These are phyloP conservation scores for Platanthera guangdongensis DNA, from an alignment of 106 monocot species.

Conservation along the genomic window DNA sequence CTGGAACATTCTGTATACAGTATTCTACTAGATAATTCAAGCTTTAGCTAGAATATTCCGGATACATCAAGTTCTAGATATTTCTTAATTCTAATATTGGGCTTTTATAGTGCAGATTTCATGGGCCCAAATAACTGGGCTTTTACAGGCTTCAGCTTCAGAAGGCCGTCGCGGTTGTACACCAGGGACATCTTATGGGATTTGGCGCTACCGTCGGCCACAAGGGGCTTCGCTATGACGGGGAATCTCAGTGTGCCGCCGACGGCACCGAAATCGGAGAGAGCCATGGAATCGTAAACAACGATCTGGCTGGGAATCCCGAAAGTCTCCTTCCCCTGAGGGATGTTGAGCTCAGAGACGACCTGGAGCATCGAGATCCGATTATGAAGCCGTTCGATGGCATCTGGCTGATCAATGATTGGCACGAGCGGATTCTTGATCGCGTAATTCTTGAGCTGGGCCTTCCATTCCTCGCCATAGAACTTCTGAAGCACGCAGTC, in stretches of 20 bases:
- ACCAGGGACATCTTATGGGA: constrained; percentile 61
- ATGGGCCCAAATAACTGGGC: too few relatives aligned
- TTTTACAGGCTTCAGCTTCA: constrained; percentile 37
- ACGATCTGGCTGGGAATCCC: constrained; percentile 47
- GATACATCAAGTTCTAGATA: too few relatives aligned
- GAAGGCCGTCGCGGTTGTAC: constrained; percentile 27
- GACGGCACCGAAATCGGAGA: constrained; percentile 21
- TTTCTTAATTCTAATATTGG: too few relatives aligned
- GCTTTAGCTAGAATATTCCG: too few relatives aligned
- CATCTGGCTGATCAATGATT: constrained; percentile 31
- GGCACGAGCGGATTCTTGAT: constrained; percentile 24
- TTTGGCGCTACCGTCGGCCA: constrained; percentile 45
- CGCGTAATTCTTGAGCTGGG: constrained; percentile 28
- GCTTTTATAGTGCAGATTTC: too few relatives aligned
- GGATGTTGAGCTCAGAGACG: constrained; percentile 34
- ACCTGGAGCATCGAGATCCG: constrained; percentile 53
- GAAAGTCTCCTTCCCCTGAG: constrained; percentile 26
- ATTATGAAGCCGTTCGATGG: constrained; percentile 46
- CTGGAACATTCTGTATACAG: too few relatives aligned
- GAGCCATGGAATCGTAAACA: constrained; percentile 22
- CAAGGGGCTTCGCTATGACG: constrained; percentile 53
- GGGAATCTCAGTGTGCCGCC: constrained; percentile 28
- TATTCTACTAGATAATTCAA: too few relatives aligned
- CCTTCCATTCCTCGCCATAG: constrained; percentile 25
- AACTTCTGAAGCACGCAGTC: constrained; percentile 58